Percentiles rank a stretch among this genome's conserved stretches.
These are phyloP conservation scores for Thozetella sp. DNA, from an alignment of 495 filamentous ascomycete genomes.

Conservation along the genomic window DNA sequence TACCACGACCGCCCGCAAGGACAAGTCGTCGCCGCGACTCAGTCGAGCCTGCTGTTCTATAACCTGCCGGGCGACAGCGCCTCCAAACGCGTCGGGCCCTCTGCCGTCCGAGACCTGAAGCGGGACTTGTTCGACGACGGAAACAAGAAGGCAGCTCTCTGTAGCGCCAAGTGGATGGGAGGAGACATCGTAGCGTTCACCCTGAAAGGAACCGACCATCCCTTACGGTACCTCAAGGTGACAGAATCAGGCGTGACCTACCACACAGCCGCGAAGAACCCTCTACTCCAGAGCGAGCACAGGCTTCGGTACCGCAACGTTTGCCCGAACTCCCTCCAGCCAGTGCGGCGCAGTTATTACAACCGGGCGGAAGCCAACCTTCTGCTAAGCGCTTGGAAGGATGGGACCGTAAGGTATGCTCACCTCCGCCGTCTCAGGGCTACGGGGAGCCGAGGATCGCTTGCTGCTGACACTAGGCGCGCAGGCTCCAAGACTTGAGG, in stretches of 20 bases:
- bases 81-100: constrained; percentile 7
- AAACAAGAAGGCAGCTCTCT: constrained; percentile 13
- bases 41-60: constrained; percentile 29
- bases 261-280: not conserved
- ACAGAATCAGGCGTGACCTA: constrained; percentile 35
- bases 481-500: constrained; percentile 43
- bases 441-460: too few species aligned
- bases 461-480: not conserved
- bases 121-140: not conserved
- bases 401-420: constrained; percentile 36
- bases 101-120: constrained; percentile 16
- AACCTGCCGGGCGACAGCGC: constrained; percentile 14
- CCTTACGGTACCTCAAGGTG: constrained; percentile 36
- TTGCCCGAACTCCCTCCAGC: constrained; percentile 34
- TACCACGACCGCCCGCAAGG: constrained; percentile 3
- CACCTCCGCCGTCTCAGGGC: not conserved
- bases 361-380: constrained; percentile 26
- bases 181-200: constrained; percentile 34
- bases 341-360: constrained; percentile 26
- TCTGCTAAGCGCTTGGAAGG: constrained; percentile 48
- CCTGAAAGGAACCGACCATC: constrained; percentile 28
- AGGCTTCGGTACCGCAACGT: constrained; percentile 16
- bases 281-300: constrained; percentile 11
- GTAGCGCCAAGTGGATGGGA: constrained; percentile 36
- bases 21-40: constrained; percentile 22